A percentile compares a stretch with the other conserved stretches of the same genome.
These are phyloP conservation scores for Eremothecium sinecaudum DNA, from an alignment of 1,139 yeast genomes.

Conservation along the genomic window DNA sequence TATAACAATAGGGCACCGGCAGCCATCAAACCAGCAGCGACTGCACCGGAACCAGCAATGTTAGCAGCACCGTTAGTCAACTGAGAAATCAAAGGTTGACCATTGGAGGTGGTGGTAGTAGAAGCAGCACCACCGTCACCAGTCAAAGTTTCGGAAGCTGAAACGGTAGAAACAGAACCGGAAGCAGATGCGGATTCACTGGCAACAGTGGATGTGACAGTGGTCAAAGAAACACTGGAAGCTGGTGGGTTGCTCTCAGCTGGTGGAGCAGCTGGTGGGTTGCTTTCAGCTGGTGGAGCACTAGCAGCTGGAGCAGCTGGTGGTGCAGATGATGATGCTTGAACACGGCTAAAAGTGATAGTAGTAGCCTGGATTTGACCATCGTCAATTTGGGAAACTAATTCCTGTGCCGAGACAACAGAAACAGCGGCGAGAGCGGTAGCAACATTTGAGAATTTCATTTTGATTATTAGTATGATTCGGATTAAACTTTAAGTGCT, in stretches of 20 bases:
- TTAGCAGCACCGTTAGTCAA: slow-evolving; percentile 13
- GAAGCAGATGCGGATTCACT: slow-evolving; percentile 12
- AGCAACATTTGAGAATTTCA: slow-evolving; percentile 2
- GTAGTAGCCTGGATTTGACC: slow-evolving; percentile 12
- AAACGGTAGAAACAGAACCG: background rate
- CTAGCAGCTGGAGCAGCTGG: slow-evolving; percentile 24
- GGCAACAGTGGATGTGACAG: slow-evolving; percentile 29
- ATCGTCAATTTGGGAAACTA: slow-evolving; percentile 12
- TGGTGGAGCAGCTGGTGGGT: slow-evolving; percentile 10
- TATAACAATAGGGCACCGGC: slow-evolving; percentile 17
- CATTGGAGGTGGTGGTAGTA: slow-evolving; percentile 31
- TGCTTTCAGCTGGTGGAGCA: slow-evolving; percentile 32
- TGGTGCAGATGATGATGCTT: slow-evolving; percentile 1
- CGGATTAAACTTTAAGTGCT: background rate
- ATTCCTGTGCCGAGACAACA: slow-evolving; percentile 1
- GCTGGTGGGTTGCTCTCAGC: slow-evolving; percentile 17
- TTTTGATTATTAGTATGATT: background rate
- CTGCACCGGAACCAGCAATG: slow-evolving; percentile 10
- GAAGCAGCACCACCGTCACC: slow-evolving; percentile 33
- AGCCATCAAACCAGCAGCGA: slow-evolving; percentile 12
- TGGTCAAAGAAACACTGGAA: slow-evolving; percentile 36
- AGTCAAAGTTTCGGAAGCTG: no score
- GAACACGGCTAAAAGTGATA: background rate
- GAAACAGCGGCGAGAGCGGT: slow-evolving; percentile 3
- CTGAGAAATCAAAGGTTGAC: slow-evolving; percentile 9